Percentiles rank a stretch among this genome's conserved stretches.
These are phyloP conservation scores for Colletotrichum australisinense DNA, from an alignment of 2,329 filamentous ascomycete species.

Conservation along the genomic window DNA sequence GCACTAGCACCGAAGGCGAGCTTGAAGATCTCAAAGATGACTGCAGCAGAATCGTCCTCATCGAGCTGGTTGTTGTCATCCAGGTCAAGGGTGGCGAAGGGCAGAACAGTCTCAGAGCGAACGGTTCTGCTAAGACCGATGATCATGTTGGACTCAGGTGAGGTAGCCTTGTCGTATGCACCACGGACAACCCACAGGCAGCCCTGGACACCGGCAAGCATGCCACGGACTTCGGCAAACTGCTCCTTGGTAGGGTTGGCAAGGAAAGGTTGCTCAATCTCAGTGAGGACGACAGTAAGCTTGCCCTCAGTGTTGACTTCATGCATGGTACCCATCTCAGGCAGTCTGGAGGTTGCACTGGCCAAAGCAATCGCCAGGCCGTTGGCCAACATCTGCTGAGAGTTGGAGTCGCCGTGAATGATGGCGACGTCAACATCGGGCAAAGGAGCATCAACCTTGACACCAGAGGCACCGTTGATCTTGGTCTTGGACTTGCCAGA, in stretches of 20 bases:
- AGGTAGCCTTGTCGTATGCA: constrained; percentile 49
- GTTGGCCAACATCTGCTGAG: constrained; percentile 34
- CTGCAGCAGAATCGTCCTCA: constrained; percentile 42
- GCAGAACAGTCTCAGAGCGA: constrained; percentile 58
- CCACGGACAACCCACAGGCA: constrained; percentile 55
- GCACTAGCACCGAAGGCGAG: constrained; percentile 47
- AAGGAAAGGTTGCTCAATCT: constrained; percentile 57
- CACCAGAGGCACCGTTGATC: constrained; percentile 15
- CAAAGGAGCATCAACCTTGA: constrained; percentile 31
- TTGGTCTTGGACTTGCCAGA: constrained; percentile 29
- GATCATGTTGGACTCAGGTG: constrained; percentile 56
- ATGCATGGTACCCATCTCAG: constrained; percentile 38
- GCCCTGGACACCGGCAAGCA: constrained; percentile 48
- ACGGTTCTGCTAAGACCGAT: constrained; percentile 57
- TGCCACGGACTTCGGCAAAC: constrained; percentile 51
- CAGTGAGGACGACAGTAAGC: constrained; percentile 54
- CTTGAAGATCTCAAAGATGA: constrained; percentile 50
- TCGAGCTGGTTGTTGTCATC: constrained; percentile 49
- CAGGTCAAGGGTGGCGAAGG: constrained; percentile 58
- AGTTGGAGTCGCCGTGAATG: constrained; percentile 36
- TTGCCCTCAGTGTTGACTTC: constrained; percentile 39
- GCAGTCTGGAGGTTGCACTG: constrained; percentile 34
- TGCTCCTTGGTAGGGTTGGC: constrained; percentile 49
- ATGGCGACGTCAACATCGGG: constrained; percentile 36
- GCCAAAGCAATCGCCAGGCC: constrained; percentile 32